Percentiles rank a stretch among this genome's conserved stretches.
phyloP scores from a whole-genome alignment of 495 filamentous ascomycete species.

The Trichoderma virens region DNA sequence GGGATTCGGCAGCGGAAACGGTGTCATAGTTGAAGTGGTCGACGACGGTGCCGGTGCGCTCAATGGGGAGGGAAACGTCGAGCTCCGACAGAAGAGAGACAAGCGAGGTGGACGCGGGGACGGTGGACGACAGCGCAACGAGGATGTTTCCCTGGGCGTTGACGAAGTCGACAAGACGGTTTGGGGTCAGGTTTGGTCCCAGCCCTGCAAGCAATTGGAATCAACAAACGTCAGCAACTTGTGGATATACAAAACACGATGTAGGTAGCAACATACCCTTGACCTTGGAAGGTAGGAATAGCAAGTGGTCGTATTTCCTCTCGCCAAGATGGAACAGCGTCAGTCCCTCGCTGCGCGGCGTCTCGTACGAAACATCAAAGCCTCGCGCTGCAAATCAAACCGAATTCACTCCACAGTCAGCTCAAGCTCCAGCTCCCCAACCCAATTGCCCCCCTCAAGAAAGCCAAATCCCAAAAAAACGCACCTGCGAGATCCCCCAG shows the following conservation, averaged over 20 bases:
- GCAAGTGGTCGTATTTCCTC: conserved; percentile 79
- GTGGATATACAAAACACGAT: background rate
- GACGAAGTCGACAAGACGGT: conserved; percentile 81
- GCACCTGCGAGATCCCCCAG: conserved; percentile 74
- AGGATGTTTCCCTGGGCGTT: conserved; percentile 89
- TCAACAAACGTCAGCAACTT: background rate
- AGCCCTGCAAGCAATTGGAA: conserved; percentile 52
- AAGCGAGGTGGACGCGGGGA: conserved; percentile 65
- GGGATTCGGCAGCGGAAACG: conserved; percentile 64
- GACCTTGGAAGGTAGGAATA: conserved; percentile 78
- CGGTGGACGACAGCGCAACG: conserved; percentile 70
- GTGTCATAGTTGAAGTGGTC: conserved; percentile 95
- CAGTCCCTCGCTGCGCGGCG: conserved; percentile 76
- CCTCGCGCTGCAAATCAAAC: conserved; percentile 59
- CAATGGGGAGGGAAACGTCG: conserved; percentile 80
- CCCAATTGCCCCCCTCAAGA: background rate
- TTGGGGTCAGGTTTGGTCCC: conserved; percentile 79
- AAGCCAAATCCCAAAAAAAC: conserved; percentile 14
- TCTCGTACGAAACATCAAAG: conserved; percentile 70
- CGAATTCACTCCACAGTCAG: background rate
- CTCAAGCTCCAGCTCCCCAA: background rate
- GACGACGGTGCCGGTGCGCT: conserved; percentile 72
- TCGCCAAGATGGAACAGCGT: conserved; percentile 82
- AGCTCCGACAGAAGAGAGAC: conserved; percentile 83
- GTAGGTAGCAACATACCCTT: conserved; percentile 56